Base-by-base conservation (phyloP, 805 yeast genomes). In the Kodamaea jinghongensis region DNA sequence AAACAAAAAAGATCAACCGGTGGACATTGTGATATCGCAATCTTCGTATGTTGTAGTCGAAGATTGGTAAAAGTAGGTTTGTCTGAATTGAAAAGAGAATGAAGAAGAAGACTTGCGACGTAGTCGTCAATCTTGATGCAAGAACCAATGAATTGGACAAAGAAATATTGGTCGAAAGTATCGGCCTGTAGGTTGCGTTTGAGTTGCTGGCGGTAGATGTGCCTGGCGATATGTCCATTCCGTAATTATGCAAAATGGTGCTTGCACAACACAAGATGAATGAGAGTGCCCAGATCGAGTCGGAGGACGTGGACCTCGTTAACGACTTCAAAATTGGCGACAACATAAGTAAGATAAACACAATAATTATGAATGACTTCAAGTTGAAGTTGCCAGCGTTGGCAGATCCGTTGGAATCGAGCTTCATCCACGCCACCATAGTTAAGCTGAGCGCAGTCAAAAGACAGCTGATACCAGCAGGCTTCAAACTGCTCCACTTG, bases 211-310 rank as follows among this genome's bases (percentile, higher is more conserved):
- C 38, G 30, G 16, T 29, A 22, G 32, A 34, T 11, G 27, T 36
- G 12, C 33, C 38, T 30, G 36, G 47, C 22, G 43, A 49, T n/a
- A 73, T 55, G 45, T 75, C 76, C 52, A 75, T 67, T 27, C 84
- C 73, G 57, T 84, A 83, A 60, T 86, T 86, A 54, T 83, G 81
- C 50, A 81, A 71, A 17, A 81, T 54, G 2, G 89, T 64, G 51
- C 88, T 88, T 31, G 81, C 65, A 8, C 87, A 50, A 23, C 86
- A 80, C 11, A 93, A 67, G 81, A 96, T 83, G 34, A 83, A 79
- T 6, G 95, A 78, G 4, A 93, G 61, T 0, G 96, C 89, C 97
- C 98, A 91, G 44, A 93, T 88, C 11, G 96, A 87, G 64, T 93
- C 98, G 0, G 93, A 83, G 0, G 96, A 79, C 0, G 96, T 88